Evolutionary conservation across 78 protist species (phyloP).

Genomic region (Thecamonas trahens): DNA sequence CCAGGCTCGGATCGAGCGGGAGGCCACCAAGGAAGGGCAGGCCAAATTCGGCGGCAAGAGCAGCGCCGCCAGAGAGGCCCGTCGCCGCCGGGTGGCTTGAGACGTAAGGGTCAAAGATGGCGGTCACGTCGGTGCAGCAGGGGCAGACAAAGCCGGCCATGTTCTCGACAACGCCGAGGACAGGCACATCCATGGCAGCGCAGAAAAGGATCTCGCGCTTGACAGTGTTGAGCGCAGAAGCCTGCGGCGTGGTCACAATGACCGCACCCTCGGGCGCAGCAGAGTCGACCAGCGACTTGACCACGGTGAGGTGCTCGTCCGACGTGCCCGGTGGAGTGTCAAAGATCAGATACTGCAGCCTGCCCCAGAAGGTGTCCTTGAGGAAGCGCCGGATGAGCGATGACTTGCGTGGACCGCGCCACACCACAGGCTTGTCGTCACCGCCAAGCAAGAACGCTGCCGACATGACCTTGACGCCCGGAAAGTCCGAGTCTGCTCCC

Average conservation of each 20-base stretch:
- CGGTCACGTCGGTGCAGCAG: constrained; percentile 39
- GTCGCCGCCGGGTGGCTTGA: neutral
- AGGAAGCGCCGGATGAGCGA: constrained; percentile 96
- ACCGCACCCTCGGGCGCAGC: constrained; percentile 81
- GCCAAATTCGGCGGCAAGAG: neutral
- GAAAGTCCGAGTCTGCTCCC: no score
- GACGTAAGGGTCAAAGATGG: no score
- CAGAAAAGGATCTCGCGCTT: constrained; percentile 94
- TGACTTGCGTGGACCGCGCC: no score
- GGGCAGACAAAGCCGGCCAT: constrained; percentile 98
- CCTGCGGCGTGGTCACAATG: constrained; percentile 97
- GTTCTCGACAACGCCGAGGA: constrained; percentile 98
- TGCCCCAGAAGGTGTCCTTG: constrained; percentile 95
- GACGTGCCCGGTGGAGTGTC: constrained; percentile 99
- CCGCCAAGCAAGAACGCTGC: no score
- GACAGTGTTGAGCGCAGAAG: constrained; percentile 73
- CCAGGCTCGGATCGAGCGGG: neutral
- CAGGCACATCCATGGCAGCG: constrained; percentile 54
- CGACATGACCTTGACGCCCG: no score
- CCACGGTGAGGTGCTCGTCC: constrained; percentile 96
- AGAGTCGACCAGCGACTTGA: constrained; percentile 51
- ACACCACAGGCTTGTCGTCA: no score
- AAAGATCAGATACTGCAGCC: constrained; percentile 85
- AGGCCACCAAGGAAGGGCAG: neutral
- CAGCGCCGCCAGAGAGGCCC: neutral